phyloP scores from a whole-genome alignment of 1,284 basidiomycete species.

The Ceratobasidium sp. region DNA sequence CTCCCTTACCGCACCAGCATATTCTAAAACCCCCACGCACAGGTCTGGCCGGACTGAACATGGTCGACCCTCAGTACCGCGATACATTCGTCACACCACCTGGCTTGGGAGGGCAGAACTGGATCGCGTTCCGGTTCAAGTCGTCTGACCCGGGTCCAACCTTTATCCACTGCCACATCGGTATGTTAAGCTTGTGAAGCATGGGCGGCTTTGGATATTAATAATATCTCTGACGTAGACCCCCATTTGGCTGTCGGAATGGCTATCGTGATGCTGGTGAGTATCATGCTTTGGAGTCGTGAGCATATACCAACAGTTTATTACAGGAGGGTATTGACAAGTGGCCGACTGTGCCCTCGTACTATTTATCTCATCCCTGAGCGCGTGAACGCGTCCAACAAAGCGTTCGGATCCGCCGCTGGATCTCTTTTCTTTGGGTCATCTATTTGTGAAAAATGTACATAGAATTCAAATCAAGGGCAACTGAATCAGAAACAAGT shows the following conservation, averaged over 20 bases:
- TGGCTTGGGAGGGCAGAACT: conserved; percentile 26
- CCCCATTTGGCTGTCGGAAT: conserved; percentile 39
- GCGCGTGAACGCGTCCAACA: not conserved
- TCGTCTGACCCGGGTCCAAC: conserved; percentile 32
- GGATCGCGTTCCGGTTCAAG: conserved; percentile 39
- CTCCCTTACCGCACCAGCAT: too few relatives aligned
- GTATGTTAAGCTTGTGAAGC: not conserved
- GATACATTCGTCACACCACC: conserved; percentile 37
- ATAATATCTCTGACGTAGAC: not conserved
- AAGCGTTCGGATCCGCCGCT: not conserved
- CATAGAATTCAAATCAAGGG: not conserved
- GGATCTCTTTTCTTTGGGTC: not conserved
- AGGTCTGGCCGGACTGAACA: conserved; percentile 21
- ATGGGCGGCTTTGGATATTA: not conserved
- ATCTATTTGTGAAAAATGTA: conserved; percentile 9
- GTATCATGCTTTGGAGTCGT: not conserved
- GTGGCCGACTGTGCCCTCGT: conserved; percentile 1
- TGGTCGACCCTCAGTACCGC: conserved; percentile 34
- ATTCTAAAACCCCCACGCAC: not conserved
- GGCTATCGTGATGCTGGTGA: conserved; percentile 20
- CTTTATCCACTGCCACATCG: conserved; percentile 37
- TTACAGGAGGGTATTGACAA: conserved; percentile 29
- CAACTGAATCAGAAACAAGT: too few relatives aligned
- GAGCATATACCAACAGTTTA: not conserved
- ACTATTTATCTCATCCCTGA: conserved; percentile 25